Conservation (phyloP, 352 stramenopile genomes). For the Phytophthora podocarpi region DNA sequence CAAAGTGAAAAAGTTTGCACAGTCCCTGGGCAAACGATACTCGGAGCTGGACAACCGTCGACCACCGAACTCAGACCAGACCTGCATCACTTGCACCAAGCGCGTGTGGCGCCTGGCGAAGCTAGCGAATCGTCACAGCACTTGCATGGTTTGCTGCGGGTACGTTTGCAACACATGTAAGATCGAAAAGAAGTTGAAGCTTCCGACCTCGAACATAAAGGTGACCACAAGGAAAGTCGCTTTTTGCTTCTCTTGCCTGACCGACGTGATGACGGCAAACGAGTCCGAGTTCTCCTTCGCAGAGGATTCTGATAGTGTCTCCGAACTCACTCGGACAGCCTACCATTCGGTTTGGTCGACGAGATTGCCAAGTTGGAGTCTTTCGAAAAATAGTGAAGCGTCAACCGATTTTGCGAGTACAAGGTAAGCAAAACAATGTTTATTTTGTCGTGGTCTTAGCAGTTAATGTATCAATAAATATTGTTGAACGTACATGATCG, state of each 20-base stretch:
- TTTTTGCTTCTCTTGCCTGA: conserved; percentile 42
- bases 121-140: conserved; percentile 16
- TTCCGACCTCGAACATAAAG: conserved; percentile 20
- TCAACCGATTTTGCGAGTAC: conserved; percentile 23
- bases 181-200: conserved; percentile 34
- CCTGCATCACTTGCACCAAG: conserved; percentile 30
- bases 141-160: conserved; percentile 31
- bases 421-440: conserved; percentile 5
- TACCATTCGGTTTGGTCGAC: conserved; percentile 16
- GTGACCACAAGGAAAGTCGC: conserved; percentile 29
- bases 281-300: conserved; percentile 17
- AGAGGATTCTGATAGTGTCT: background rate
- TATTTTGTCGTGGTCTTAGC: too few relatives aligned
- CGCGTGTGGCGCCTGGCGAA: conserved; percentile 14
- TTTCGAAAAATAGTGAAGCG: conserved; percentile 6
- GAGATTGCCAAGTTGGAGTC: conserved; percentile 16
- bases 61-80: conserved; percentile 3
- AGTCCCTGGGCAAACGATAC: conserved; percentile 17
- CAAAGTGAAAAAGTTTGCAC: conserved; percentile 27
- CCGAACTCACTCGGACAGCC: background rate
- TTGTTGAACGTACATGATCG: too few relatives aligned
- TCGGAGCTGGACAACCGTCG: conserved; percentile 13
- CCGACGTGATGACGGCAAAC: conserved; percentile 13
- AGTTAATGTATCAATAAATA: too few relatives aligned
- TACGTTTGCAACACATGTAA: conserved; percentile 36